phyloP scores from a whole-genome alignment of 2,329 filamentous ascomycete species.

The Clarireedia hainanense region DNA sequence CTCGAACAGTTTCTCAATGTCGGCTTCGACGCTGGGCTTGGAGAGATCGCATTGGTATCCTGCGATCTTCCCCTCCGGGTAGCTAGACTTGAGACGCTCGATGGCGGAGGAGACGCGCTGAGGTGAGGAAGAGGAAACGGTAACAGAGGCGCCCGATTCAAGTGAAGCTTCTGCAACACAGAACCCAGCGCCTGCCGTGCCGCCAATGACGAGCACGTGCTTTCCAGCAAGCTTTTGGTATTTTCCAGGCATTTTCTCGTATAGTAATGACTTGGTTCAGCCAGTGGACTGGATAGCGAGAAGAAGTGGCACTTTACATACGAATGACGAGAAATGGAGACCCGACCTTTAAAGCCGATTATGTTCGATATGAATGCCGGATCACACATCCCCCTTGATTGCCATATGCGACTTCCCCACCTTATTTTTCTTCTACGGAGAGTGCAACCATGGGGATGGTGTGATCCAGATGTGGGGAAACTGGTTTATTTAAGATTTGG shows the following conservation, averaged over 20 bases:
- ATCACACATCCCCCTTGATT: too few species aligned
- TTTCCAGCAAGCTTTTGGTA: constrained; percentile 24
- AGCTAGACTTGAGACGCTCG: constrained; percentile 9
- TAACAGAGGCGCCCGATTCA: constrained; percentile 18
- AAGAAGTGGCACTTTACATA: too few species aligned
- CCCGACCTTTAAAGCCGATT: too few species aligned
- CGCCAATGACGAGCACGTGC: constrained; percentile 24
- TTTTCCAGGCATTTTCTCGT: constrained; percentile 13
- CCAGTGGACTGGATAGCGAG: not conserved
- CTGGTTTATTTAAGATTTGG: too few species aligned
- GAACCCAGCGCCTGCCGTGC: constrained; percentile 24
- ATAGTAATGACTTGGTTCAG: not conserved
- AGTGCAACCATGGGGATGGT: too few species aligned
- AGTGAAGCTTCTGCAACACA: constrained; percentile 23
- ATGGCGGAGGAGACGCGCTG: constrained; percentile 10
- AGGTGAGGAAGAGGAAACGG: constrained; percentile 18
- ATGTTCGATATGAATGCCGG: too few species aligned
- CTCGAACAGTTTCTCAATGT: constrained; percentile 38
- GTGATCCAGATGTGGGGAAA: too few species aligned
- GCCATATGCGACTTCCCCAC: too few species aligned
- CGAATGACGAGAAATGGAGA: too few species aligned
- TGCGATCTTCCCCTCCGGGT: constrained; percentile 9
- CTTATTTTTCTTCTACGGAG: too few species aligned
- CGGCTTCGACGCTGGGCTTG: constrained; percentile 15
- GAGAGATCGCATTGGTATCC: constrained; percentile 22